Conservation (phyloP, 2,329 filamentous ascomycete species). For the Stemphylium lycopersici region DNA sequence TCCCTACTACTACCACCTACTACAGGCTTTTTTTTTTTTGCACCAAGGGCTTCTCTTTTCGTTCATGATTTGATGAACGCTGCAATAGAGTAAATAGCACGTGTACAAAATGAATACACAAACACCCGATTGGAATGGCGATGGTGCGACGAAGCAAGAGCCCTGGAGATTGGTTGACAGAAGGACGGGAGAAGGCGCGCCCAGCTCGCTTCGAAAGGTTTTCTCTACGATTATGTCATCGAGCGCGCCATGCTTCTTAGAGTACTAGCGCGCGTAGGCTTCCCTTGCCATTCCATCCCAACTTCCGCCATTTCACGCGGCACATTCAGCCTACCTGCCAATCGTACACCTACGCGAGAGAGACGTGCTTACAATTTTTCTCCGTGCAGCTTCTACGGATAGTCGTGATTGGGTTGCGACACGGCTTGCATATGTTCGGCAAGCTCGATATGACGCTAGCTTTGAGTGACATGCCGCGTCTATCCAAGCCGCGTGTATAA, state of each 20-base stretch:
- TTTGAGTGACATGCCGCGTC: slow-evolving; percentile 21
- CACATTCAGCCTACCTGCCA: slow-evolving; percentile 6
- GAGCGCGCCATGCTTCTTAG: background rate
- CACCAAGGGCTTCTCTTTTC: background rate
- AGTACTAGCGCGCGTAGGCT: background rate
- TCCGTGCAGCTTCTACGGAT: background rate
- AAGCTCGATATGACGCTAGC: slow-evolving; percentile 21
- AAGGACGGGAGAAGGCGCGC: slow-evolving; percentile 1
- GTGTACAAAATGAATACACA: background rate
- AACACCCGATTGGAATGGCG: background rate
- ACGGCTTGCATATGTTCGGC: slow-evolving; percentile 3
- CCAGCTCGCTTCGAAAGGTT: slow-evolving; percentile 8
- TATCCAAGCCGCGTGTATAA: slow-evolving; percentile 20
- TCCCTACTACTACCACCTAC: background rate
- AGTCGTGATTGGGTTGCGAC: background rate
- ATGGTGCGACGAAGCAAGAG: background rate
- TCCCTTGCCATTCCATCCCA: background rate
- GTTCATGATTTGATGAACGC: background rate
- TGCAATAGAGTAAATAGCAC: too few relatives aligned
- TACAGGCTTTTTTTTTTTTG: background rate
- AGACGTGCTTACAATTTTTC: background rate
- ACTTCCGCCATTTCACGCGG: slow-evolving; percentile 7
- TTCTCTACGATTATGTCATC: slow-evolving; percentile 13
- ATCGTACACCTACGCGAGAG: background rate
- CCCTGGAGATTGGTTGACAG: slow-evolving; percentile 3